Evolutionary conservation across 2,329 filamentous ascomycete genomes (phyloP), one percentile per base, ranked within the genome.

Genomic region (Colletotrichum sp.): DNA sequence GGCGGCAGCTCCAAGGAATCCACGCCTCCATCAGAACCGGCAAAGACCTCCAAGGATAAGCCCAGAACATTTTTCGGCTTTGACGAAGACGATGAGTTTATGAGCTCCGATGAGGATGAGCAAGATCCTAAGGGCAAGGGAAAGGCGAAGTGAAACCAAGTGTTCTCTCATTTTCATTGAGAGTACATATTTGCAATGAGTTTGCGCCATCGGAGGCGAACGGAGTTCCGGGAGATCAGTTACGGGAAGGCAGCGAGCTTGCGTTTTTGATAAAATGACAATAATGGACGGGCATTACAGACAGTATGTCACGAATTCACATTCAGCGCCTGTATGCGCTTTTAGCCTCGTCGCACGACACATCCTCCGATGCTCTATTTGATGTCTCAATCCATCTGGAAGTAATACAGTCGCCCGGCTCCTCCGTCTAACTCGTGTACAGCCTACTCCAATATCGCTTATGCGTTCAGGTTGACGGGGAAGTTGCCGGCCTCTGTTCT

Each of bases 21-120:
- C 5, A 88, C 89, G 1, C 88, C 88, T 15, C 86, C 86, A 32
- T 86, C 87, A 4, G 87, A 88, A 57, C 77, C 84, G 5, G 81
- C 83, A 38, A 80, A 85, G 13, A 81, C 83, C 7, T 82, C 80
- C 77, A 88, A 85, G 74, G 82, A 75, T 64, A 86, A 87, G 78
- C 82, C 82, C 21, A 86, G 80, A 80, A 86, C 89, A 0, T 95
- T 96, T 81, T 94, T 93, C 79, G 94, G 94, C 0, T 96, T 96
- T 85, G 94, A 96, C 77, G 94, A 96, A 38, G 93, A 95, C 70
- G 94, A 96, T 63, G 93, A 94, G 80, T 94, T 93, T 77, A 92
- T 93, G 90, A 94, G 92, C 79, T 92, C 90, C 12, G 90, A 91
- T 67, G 92, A 63, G 30, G 58, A 93, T 38, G 89, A 90, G 15